Percentiles rank a stretch among this genome's conserved stretches.
Conservation (phyloP, 2,329 filamentous ascomycete species). For the Arthrobotrys pseudoclavata region DNA sequence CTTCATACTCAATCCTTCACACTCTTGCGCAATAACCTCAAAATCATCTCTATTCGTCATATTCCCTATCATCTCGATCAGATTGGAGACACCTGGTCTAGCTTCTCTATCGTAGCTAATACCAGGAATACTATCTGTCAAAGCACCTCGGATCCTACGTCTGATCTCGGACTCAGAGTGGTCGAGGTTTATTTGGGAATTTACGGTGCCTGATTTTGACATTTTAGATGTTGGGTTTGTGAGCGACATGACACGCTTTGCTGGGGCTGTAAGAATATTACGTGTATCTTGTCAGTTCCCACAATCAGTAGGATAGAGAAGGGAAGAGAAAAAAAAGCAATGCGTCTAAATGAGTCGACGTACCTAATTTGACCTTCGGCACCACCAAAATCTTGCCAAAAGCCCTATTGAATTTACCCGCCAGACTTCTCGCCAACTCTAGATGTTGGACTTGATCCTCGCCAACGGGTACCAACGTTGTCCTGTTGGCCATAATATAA, state of each 20-base stretch:
- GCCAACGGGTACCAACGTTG: constrained; percentile 96
- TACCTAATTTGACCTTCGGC: constrained; percentile 81
- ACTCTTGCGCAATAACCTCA: constrained; percentile 67
- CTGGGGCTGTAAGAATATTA: constrained; percentile 72
- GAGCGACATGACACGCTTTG: constrained; percentile 91
- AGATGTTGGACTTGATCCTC: constrained; percentile 95
- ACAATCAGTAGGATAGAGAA: background rate
- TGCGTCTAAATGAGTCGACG: constrained; percentile 60
- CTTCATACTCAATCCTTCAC: constrained; percentile 69
- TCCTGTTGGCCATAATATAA: constrained; percentile 68
- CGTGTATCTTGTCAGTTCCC: background rate
- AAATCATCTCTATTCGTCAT: constrained; percentile 71
- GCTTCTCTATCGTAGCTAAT: constrained; percentile 79
- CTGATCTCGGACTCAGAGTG: constrained; percentile 76
- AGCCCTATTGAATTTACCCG: constrained; percentile 84
- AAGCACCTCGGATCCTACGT: constrained; percentile 77
- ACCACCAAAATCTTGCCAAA: constrained; percentile 75
- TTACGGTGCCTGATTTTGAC: constrained; percentile 86
- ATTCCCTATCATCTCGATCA: constrained; percentile 83
- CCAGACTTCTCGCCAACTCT: constrained; percentile 89
- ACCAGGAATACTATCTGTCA: constrained; percentile 79
- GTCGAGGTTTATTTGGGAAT: constrained; percentile 85
- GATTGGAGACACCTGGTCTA: constrained; percentile 87
- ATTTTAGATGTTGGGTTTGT: constrained; percentile 84
- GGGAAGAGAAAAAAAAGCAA: background rate